A percentile compares a stretch with the other conserved stretches of the same genome.
phyloP scores from a whole-genome alignment of 1,284 basidiomycete species.

The Dichomitus squalens region DNA sequence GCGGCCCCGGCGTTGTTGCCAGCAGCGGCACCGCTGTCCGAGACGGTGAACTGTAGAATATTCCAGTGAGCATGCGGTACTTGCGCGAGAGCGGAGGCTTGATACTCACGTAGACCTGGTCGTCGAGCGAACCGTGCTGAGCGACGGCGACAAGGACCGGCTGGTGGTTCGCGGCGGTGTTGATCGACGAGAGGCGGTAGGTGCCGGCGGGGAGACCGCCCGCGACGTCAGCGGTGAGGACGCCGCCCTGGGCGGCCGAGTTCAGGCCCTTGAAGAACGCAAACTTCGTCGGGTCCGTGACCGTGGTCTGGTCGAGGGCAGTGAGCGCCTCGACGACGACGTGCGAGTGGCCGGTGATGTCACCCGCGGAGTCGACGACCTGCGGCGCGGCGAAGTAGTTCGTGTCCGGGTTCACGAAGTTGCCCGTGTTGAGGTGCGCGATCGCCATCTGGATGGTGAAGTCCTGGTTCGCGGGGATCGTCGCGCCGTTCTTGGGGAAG shows the following conservation, averaged over 20 bases:
- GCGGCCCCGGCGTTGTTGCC: conserved; percentile 6
- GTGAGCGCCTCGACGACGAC: conserved; percentile 62
- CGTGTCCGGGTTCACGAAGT: conserved; percentile 53
- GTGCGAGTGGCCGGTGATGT: conserved; percentile 60
- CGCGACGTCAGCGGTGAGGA: conserved; percentile 57
- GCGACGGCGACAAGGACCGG: conserved; percentile 48
- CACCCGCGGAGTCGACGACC: conserved; percentile 55
- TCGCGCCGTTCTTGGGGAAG: conserved; percentile 45
- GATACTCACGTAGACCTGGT: conserved; percentile 67
- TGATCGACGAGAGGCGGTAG: conserved; percentile 58
- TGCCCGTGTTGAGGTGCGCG: conserved; percentile 49
- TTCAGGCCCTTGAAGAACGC: conserved; percentile 75
- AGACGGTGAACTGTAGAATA: conserved; percentile 49
- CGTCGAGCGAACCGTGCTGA: conserved; percentile 48
- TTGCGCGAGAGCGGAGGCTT: conserved; percentile 28
- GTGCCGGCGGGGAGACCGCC: conserved; percentile 59
- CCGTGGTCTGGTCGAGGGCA: conserved; percentile 52
- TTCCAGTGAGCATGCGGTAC: not conserved
- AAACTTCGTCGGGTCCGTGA: conserved; percentile 60
- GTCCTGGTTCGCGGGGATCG: conserved; percentile 42
- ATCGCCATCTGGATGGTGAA: conserved; percentile 57
- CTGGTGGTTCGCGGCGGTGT: conserved; percentile 61
- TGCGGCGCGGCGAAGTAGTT: conserved; percentile 64
- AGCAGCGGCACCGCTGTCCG: conserved; percentile 25
- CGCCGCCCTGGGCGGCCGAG: conserved; percentile 45